phyloP scores from a whole-genome alignment of 371 early-diverging fungal genomes.

The Nematocida major region DNA sequence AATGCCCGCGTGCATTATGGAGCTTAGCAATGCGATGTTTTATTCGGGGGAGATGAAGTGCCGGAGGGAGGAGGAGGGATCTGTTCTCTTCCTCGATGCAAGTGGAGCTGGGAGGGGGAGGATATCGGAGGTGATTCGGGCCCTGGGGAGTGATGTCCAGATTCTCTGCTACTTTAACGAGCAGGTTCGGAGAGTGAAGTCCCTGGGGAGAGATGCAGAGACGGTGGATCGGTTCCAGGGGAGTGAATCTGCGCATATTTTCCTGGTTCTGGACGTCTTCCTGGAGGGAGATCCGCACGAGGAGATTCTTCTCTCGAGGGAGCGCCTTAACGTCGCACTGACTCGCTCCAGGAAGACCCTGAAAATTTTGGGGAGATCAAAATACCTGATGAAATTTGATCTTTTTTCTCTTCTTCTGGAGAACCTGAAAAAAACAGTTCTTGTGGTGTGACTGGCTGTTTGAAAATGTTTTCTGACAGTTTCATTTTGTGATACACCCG shows the following conservation, averaged over 20 bases:
- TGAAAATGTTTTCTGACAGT: not conserved
- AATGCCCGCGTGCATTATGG: constrained; percentile 85
- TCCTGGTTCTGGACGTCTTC: constrained; percentile 63
- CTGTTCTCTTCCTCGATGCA: constrained; percentile 54
- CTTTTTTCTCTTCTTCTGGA: constrained; percentile 31
- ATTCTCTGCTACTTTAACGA: constrained; percentile 76
- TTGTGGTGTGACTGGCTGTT: not conserved
- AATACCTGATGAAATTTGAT: constrained; percentile 32
- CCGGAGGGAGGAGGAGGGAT: constrained; percentile 66
- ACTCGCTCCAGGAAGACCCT: constrained; percentile 81
- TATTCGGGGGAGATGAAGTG: constrained; percentile 70
- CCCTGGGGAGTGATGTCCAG: constrained; percentile 59
- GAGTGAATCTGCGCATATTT: constrained; percentile 59
- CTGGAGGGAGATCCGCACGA: not conserved
- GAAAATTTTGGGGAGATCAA: constrained; percentile 63
- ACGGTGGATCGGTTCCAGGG: constrained; percentile 65
- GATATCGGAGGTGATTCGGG: not conserved
- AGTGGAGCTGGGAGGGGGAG: not conserved
- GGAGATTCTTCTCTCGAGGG: constrained; percentile 79
- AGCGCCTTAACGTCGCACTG: constrained; percentile 88
- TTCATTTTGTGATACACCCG: too few species aligned
- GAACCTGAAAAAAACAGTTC: not conserved
- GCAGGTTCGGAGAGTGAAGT: constrained; percentile 70
- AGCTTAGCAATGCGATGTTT: constrained; percentile 74
- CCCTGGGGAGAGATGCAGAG: constrained; percentile 51